Evolutionary conservation across 2,329 filamentous ascomycete genomes (phyloP).

Genomic region (Phialophora verrucosa): DNA sequence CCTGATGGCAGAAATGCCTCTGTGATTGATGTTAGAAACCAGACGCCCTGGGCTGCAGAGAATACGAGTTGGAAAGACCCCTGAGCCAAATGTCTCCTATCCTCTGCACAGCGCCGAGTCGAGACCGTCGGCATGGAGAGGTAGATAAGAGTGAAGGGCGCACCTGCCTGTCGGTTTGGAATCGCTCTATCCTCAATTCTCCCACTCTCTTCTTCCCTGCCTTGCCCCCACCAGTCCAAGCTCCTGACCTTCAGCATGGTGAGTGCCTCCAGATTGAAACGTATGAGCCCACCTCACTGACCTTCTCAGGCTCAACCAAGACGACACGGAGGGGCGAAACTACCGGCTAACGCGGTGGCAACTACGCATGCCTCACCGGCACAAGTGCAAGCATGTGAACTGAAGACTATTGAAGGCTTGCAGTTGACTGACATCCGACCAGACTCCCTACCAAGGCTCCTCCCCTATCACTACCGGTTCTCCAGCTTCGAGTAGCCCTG

Average conservation of each 20-base stretch:
- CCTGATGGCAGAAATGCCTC: conserved; percentile 3
- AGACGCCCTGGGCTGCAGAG: background rate
- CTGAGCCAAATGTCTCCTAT: background rate
- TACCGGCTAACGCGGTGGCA: conserved; percentile 9
- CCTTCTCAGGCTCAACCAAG: conserved; percentile 10
- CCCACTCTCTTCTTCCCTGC: background rate
- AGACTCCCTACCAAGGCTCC: conserved; percentile 8
- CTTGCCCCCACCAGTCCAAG: background rate
- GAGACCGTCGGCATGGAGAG: background rate
- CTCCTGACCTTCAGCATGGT: conserved; percentile 3
- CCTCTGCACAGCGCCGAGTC: background rate
- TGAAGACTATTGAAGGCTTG: background rate
- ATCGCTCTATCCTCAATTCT: background rate
- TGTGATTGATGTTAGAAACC: background rate
- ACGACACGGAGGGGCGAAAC: conserved; percentile 14
- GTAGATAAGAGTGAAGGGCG: conserved; percentile 1
- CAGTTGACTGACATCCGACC: background rate
- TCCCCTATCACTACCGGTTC: background rate
- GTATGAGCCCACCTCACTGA: background rate
- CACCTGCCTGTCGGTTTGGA: background rate
- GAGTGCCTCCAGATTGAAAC: background rate
- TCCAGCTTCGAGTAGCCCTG: background rate
- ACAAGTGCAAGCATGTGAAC: conserved; percentile 6
- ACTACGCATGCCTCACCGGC: background rate
- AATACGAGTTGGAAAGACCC: conserved; percentile 10